Evolutionary conservation across 2,329 filamentous ascomycete genomes (phyloP), one percentile per base, ranked within the genome.

Genomic region (Hymenoscyphus linearis): DNA sequence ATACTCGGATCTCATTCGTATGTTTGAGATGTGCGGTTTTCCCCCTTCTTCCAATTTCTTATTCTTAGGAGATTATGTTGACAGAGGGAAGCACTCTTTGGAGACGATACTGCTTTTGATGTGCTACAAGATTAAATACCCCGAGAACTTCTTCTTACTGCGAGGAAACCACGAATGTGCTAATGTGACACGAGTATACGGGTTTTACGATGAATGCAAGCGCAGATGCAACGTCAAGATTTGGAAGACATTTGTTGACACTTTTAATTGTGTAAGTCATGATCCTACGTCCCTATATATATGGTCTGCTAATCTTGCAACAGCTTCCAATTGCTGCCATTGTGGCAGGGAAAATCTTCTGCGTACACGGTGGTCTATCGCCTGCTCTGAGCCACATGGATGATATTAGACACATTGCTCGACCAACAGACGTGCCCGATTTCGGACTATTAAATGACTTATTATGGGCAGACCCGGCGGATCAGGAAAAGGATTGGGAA

Each of bases 21-120:
- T 98, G 84, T 98, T 98, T 72, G 93, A 98, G 75, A 97, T 97
- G 93, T 97, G 93, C 73, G 93, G 93, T 4, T 98, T 97, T 72
- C 93, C 93, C 7, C 93, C 93, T 1, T 88, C 85, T 64, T 85
- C 92, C 44, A 98, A 98, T 78, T 98, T 91, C 73, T 82, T 98
- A 57, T 98, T 97, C 76, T 80, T 98, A 3, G 93, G 93, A 57
- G 93, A 98, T 75, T 98, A 98, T 73, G 93, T 98, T 71, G 93
- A 98, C 74, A 34, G 57, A 53, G 93, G 93, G 69, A 98, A 98
- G 79, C 92, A 97, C 75, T 96, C 91, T 50, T 80, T 98, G 63
- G 93, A 98, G 77, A 98, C 93, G 0, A 98, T 98, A 66, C 82
- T 96, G 4, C 83, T 98, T 52, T 80, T 98, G 50, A 81, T 98